Evolutionary conservation across 192 early-diverging fungal genomes (phyloP).

Genomic region (Borealophlyctis nickersoniae): DNA sequence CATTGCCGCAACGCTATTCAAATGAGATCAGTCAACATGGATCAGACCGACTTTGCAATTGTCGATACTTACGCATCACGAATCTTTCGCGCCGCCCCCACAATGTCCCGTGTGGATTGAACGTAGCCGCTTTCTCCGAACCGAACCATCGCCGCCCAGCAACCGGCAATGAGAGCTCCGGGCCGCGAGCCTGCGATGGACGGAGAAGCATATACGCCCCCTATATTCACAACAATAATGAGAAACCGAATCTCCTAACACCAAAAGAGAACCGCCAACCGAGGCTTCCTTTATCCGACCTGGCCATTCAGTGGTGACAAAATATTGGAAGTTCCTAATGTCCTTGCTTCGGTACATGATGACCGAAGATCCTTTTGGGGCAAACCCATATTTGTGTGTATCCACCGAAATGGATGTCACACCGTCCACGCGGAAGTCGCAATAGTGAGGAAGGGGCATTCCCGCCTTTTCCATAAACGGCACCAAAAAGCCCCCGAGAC

Average conservation of each 20-base stretch:
- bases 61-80: conserved; percentile 51
- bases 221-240: conserved; percentile 6
- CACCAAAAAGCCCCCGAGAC: conserved; percentile 92
- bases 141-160: conserved; percentile 90
- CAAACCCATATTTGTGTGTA: conserved; percentile 99
- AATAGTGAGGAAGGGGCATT: conserved; percentile 68
- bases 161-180: conserved; percentile 91
- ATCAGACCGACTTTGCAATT: too few relatives aligned
- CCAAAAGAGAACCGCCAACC: background rate
- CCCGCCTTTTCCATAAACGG: conserved; percentile 93
- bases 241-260: background rate
- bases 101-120: conserved; percentile 73
- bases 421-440: conserved; percentile 87
- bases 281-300: conserved; percentile 27
- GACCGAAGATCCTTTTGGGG: conserved; percentile 95
- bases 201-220: conserved; percentile 94
- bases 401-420: conserved; percentile 96
- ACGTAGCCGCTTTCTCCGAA: conserved; percentile 88
- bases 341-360: conserved; percentile 83
- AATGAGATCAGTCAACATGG: conserved; percentile 37
- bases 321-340: conserved; percentile 90
- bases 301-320: conserved; percentile 85
- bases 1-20: conserved; percentile 41
- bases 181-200: conserved; percentile 86
- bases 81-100: conserved; percentile 68